Base-by-base conservation (phyloP, 148 eudicot species). In the Rhododendron simsii region DNA sequence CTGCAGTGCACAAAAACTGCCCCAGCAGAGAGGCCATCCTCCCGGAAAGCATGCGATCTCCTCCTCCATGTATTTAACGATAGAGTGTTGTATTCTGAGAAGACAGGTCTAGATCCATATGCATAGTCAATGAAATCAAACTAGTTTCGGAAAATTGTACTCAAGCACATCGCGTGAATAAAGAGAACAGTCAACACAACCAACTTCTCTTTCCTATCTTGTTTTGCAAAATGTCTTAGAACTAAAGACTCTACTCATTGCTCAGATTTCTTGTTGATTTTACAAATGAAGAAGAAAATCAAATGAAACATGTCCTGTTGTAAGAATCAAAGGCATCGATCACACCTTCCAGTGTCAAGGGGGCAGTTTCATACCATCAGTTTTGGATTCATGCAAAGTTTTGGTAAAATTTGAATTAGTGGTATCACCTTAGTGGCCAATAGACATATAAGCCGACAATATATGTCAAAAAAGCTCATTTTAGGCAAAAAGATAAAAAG, bases 1-100 rank as follows among this genome's bases (percentile, higher is more conserved):
- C 84, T 97, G 53, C 91, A 91, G 26, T 97, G 99, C 91, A 95
- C 99, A 75, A 97, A 94, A 92, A 93, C 98, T 7, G 91, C 92
- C 73, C 98, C 98, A 4, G 90, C 93, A 7, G 99, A 95, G 89
- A 93, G 99, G 90, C 98, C 98, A 69, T 87, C 95, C 1, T 91
- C 96, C 1, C 91, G 99, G 76, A 91, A 95, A 85, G 93, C 87
- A 10, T 93, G 95, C 74, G 94, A 94, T 87, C 94, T 88, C 20
- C 92, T 97, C 53, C 91, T 91, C 18, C 96, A 90, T 87, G 86
- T 93, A 11, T 86, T 82, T 61, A 93, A 92, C 35, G 94, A 90
- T 84, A 90, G 91, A 89, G 88, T 74, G 82, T 33, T 81, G 57
- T 78, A 84, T 71, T 88, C 92, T 7, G 90, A 86, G 82, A 92